These are phyloP conservation scores for Thalassia testudinum DNA, from an alignment of 116 monocot species.

Conservation along the genomic window DNA sequence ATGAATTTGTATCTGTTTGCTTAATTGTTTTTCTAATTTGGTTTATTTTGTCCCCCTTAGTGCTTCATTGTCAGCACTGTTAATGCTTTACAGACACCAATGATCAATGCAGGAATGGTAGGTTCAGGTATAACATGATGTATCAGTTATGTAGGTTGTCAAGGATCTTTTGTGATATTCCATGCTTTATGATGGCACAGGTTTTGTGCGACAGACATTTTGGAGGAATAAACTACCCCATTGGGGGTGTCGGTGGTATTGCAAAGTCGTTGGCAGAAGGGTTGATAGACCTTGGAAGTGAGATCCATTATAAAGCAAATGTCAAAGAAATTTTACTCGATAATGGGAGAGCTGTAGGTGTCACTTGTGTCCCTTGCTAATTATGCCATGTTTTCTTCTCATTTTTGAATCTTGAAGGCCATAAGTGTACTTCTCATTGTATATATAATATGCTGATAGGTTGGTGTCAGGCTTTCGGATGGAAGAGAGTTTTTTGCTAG, in stretches of 20 bases:
- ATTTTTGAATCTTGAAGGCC: neutral
- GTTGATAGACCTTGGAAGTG: constrained; percentile 58
- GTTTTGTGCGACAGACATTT: constrained; percentile 96
- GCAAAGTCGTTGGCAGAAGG: constrained; percentile 80
- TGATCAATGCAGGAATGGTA: constrained; percentile 99
- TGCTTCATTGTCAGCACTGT: constrained; percentile 98
- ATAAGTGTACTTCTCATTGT: no score
- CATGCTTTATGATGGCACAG: constrained; percentile 25
- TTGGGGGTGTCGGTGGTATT: constrained; percentile 95
- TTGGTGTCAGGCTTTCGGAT: constrained; percentile 81
- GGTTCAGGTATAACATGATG: neutral
- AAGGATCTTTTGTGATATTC: neutral
- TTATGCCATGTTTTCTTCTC: no score
- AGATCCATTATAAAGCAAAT: constrained; percentile 77
- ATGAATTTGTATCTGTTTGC: neutral
- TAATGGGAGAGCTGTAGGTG: constrained; percentile 84
- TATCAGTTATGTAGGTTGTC: neutral
- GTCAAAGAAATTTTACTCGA: constrained; percentile 57
- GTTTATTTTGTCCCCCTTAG: constrained; percentile 24
- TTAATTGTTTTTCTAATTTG: constrained; percentile 1
- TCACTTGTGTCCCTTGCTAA: neutral
- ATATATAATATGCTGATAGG: no score
- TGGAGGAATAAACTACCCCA: constrained; percentile 95
- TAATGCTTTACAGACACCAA: constrained; percentile 91
- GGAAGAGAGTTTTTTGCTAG: constrained; percentile 74